Evolutionary conservation across 2,329 filamentous ascomycete genomes (phyloP), one percentile per base, ranked within the genome.

Genomic region (Fusarium kyushuense): DNA sequence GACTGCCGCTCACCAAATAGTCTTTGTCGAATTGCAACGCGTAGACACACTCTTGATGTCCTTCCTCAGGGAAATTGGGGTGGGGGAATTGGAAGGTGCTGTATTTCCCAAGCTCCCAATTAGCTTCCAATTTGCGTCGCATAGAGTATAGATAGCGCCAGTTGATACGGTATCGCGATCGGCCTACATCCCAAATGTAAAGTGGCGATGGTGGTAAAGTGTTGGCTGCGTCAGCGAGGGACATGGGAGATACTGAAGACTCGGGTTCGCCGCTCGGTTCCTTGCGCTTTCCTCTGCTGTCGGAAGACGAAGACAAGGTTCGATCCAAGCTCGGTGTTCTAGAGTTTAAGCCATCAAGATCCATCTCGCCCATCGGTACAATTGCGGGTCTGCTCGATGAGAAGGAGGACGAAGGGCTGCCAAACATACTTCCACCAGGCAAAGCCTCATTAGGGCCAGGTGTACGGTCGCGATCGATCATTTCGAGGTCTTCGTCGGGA

Each of bases 121-220:
- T 98, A 10, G 90, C 89, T 79, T 99, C 96, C 16, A 99, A 82
- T 23, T 89, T 86, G 57, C 90, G 87, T 63, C 96, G 90, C 83
- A 97, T 92, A 69, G 92, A 93, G 80, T 97, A 99, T 1, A 99
- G 84, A 76, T 96, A 93, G 54, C 94, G 92, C 94, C 95, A 99
- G 78, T 96, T 97, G 47, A 98, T 82, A 72, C 88, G 91, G 59
- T 89, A 85, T 45, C 78, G 78, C 75, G 75, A 84, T 74, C 74
- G 83, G 65, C 71, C 77, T 19, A 75, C 74, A 69, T 84, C 86
- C 82, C 83, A 89, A 63, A 76, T 78, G 82, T 82, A 89, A 36
- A 84, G 79, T 10, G 80, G 79, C 2, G 85, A 84, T 25, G 79
- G 82, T 5, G 81, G 74, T 36, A 84, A 65, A 21, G 70, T 72